These are phyloP conservation scores for Hydnomerulius pinastri DNA, from an alignment of 768 basidiomycete genomes.

Conservation along the genomic window DNA sequence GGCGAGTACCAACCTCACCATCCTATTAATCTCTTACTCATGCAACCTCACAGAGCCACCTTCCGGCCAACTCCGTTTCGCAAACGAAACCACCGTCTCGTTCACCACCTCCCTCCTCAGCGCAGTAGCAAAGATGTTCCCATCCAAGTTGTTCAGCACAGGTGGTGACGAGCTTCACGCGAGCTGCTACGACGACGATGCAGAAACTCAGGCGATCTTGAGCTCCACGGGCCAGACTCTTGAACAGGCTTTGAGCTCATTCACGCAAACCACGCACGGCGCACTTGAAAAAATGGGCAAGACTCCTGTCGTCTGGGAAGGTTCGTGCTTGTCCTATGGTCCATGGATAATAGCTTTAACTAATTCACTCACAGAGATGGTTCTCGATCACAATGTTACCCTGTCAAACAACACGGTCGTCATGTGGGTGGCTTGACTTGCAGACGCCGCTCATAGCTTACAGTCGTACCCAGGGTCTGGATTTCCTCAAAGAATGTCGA, in stretches of 20 bases:
- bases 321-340: slow-evolving; percentile 15
- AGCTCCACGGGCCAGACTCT: slow-evolving; percentile 38
- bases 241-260: slow-evolving; percentile 40
- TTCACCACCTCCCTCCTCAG: slow-evolving; percentile 55
- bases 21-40: neutral
- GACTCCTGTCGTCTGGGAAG: slow-evolving; percentile 52
- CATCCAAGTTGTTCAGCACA: slow-evolving; percentile 61
- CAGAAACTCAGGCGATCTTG: slow-evolving; percentile 53
- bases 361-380: slow-evolving; percentile 54
- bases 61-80: slow-evolving; percentile 73
- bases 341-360: neutral
- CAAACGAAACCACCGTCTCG: slow-evolving; percentile 50
- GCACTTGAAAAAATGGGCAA: slow-evolving; percentile 38
- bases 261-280: slow-evolving; percentile 37
- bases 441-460: neutral
- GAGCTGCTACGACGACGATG: slow-evolving; percentile 63
- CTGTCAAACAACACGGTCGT: slow-evolving; percentile 53
- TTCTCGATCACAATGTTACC: slow-evolving; percentile 52
- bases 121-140: slow-evolving; percentile 50
- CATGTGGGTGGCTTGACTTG: slow-evolving; percentile 40
- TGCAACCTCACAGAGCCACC: slow-evolving; percentile 47
- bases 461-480: slow-evolving; percentile 57
- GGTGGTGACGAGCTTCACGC: slow-evolving; percentile 79
- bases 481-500: slow-evolving; percentile 62
- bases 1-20: slow-evolving; percentile 16